Percentiles rank a stretch among this genome's conserved stretches.
These are phyloP conservation scores for Chaetomiaceae sp. DNA, from an alignment of 2,329 filamentous ascomycete species.

Conservation along the genomic window DNA sequence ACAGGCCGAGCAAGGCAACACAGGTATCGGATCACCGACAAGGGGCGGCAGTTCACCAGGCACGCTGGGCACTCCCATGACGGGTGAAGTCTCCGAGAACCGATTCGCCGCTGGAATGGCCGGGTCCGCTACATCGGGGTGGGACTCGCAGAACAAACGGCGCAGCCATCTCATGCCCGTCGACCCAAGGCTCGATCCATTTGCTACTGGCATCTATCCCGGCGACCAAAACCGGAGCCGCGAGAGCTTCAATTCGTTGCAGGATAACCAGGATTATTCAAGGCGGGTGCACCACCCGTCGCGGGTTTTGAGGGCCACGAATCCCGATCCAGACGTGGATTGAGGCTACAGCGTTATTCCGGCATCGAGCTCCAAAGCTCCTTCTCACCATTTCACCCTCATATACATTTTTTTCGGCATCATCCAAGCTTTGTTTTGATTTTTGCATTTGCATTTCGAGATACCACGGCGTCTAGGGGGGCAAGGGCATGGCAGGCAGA, in stretches of 20 bases:
- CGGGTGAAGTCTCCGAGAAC: constrained; percentile 21
- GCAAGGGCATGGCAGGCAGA: not conserved
- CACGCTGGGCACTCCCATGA: constrained; percentile 40
- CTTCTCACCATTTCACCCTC: not conserved
- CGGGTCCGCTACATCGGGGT: constrained; percentile 19
- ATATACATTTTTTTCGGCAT: constrained; percentile 9
- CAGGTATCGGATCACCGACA: constrained; percentile 43
- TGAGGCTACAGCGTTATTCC: constrained; percentile 3
- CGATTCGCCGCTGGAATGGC: constrained; percentile 4
- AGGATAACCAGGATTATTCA: constrained; percentile 63
- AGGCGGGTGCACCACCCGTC: constrained; percentile 50
- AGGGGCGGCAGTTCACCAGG: constrained; percentile 49
- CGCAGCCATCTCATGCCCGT: constrained; percentile 54
- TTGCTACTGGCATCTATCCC: constrained; percentile 52
- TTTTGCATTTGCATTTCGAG: constrained; percentile 35
- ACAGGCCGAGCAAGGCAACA: constrained; percentile 39
- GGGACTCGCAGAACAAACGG: constrained; percentile 37
- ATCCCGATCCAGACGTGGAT: constrained; percentile 51
- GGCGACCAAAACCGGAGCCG: constrained; percentile 53
- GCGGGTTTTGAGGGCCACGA: constrained; percentile 57
- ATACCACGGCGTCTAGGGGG: constrained; percentile 42
- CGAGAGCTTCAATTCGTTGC: constrained; percentile 60
- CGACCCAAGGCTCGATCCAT: constrained; percentile 61
- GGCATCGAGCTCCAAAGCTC: not conserved
- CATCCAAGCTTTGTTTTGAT: constrained; percentile 9